Evolutionary conservation across 192 early-diverging fungal species (phyloP).

Genomic region (Coemansia sp.): DNA sequence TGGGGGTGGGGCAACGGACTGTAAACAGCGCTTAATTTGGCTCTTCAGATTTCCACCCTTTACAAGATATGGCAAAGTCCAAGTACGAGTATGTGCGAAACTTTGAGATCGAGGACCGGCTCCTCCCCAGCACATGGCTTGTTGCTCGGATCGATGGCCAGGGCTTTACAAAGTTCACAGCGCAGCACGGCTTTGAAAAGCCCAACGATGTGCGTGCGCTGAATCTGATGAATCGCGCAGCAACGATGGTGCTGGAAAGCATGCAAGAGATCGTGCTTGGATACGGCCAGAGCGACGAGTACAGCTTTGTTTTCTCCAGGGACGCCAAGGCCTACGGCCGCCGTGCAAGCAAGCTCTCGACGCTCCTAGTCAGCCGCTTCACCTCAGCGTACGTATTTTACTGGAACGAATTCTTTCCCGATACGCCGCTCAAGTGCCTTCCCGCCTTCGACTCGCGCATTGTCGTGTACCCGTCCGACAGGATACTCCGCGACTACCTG

Average conservation of each 20-base stretch:
- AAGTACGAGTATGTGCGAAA: slow-evolving; percentile 88
- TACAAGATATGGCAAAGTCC: slow-evolving; percentile 80
- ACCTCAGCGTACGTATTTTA: slow-evolving; percentile 80
- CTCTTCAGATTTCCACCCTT: too few relatives aligned
- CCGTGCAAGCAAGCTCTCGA: slow-evolving; percentile 77
- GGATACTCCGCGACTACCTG: slow-evolving; percentile 89
- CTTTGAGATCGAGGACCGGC: slow-evolving; percentile 76
- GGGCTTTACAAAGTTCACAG: slow-evolving; percentile 86
- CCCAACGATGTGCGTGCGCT: slow-evolving; percentile 78
- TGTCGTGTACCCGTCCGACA: slow-evolving; percentile 80
- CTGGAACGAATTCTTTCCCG: slow-evolving; percentile 76
- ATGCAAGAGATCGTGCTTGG: slow-evolving; percentile 76
- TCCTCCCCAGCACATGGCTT: slow-evolving; percentile 84
- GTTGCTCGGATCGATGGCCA: slow-evolving; percentile 93
- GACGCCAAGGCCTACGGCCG: slow-evolving; percentile 68
- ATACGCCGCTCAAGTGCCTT: slow-evolving; percentile 64
- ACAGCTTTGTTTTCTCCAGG: slow-evolving; percentile 73
- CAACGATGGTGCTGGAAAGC: slow-evolving; percentile 75
- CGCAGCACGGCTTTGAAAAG: slow-evolving; percentile 70
- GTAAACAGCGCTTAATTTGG: too few relatives aligned
- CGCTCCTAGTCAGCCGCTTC: slow-evolving; percentile 81
- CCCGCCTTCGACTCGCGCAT: slow-evolving; percentile 91
- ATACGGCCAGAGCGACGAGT: slow-evolving; percentile 96
- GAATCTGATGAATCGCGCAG: slow-evolving; percentile 79
- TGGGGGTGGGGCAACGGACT: too few relatives aligned